Evolutionary conservation across 2,329 filamentous ascomycete species (phyloP).

Genomic region (Sclerotinia sclerotiorum): DNA sequence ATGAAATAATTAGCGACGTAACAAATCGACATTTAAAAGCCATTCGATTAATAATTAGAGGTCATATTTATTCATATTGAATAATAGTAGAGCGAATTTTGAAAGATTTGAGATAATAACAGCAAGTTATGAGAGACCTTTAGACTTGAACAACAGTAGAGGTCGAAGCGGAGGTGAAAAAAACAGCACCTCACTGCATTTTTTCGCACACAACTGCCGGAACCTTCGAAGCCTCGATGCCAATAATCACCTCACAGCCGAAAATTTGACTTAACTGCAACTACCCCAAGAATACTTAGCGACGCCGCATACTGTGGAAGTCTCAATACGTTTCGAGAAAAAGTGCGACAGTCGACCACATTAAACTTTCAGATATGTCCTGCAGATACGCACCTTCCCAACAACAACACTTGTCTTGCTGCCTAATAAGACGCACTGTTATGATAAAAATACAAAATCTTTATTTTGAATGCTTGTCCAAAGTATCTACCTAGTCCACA

Average conservation of each 20-base stretch:
- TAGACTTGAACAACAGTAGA: neutral
- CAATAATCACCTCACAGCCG: neutral
- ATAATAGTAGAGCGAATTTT: neutral
- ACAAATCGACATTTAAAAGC: neutral
- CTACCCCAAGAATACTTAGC: neutral
- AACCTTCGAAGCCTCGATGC: neutral
- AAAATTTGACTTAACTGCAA: neutral
- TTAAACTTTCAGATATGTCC: neutral
- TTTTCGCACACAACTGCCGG: neutral
- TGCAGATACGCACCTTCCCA: neutral
- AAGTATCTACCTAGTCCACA: neutral
- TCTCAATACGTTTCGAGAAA: neutral
- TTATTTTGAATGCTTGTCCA: neutral
- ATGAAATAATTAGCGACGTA: neutral
- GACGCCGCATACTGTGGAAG: neutral
- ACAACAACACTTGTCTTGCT: neutral
- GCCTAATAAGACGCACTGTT: neutral
- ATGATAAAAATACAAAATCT: neutral
- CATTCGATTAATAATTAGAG: neutral
- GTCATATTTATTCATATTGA: neutral
- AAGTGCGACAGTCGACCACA: neutral
- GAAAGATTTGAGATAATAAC: neutral
- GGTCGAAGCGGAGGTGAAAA: neutral
- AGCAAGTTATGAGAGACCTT: neutral
- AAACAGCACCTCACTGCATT: neutral